Base-by-base conservation (phyloP, 306 rosid genomes). In the Inga leiocalycina region DNA sequence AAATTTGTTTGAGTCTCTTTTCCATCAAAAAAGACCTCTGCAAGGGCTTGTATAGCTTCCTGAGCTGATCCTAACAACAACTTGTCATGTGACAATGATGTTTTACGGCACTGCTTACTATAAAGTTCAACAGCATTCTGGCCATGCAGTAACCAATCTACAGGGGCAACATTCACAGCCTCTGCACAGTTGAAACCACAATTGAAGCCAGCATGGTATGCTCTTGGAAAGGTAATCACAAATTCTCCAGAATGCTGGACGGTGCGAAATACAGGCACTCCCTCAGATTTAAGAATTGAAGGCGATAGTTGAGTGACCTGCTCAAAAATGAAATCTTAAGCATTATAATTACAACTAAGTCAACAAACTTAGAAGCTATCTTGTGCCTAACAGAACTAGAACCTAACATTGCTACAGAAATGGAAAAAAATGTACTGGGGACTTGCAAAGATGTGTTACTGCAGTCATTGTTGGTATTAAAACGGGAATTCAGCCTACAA, bases 161-260 rank as follows among this genome's bases (percentile, higher is more conserved):
- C 89, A 79, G 99, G 99, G 43, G 99, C 99, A 81, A 92, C 98
- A 76, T 97, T 97, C 79, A 97, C 99, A 45, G 99, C 99, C 89
- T 97, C 99, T 3, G 99, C 99, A 81, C 99, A 97, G 88, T 97
- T 97, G 85, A 97, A 97, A 46, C 99, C 99, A 74, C 97, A 90
- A 81, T 97, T 97, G 90, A 97, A 97, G 80, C 99, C 99, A 72
- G 97, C 82, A 64, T 97, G 99, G 79, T 94, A 97, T 20, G 98
- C 98, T 91, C 99, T 90, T 1, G 99, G 99, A 84, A 97, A 97
- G 73, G 99, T 97, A 67, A 97, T 97, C 85, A 97, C 91, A 79
- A 97, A 94, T 82, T 97, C 96, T 81, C 96, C 89, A 52, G 92
- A 73, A 81, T 83, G 85, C 69, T 92, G 96, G 74, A 90, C 80